Base-by-base conservation (phyloP, 768 basidiomycete species). In the Boletus pseudo-olivaceus region DNA sequence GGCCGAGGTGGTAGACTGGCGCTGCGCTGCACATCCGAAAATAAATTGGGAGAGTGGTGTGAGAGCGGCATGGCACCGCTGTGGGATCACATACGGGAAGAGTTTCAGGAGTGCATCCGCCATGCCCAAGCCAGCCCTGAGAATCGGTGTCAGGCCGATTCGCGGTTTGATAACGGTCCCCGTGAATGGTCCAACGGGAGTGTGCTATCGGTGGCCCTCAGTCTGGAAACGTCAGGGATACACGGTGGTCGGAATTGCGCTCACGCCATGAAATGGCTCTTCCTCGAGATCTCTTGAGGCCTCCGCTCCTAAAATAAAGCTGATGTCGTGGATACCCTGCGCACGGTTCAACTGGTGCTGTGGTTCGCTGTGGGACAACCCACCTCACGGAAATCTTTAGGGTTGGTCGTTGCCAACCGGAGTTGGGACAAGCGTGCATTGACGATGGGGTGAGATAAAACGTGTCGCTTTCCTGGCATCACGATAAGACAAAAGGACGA, bases 121-220 rank as follows among this genome's bases (percentile, higher is more conserved):
- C 93, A 98, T 95, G 17, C 93, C 93, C 58, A 95, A 74, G 6
- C 96, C 96, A 30, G 96, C 96, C 37, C 96, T 84, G 52, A 98
- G 76, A 62, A 98, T 92, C 38, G 96, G 96, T 3, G 91, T 87
- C 50, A 98, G 72, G 5, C 92, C 96, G 49, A 98, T 81, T 43
- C 82, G 79, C 8, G 87, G 82, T 61, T 86, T 88, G 69, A 98
- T 80, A 26, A 67, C 71, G 5, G 83, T 82, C 23, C 95, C 96
- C 17, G 77, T 86, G 73, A 93, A 98, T 3, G 82, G 69, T 2
- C 82, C 85, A 15, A 98, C 76, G 1, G 96, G 95, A 0, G 91
- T 87, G 76, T 84, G 70, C 91, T 90, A 44, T 47, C 41, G 10
- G 38, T 17, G 34, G 8, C 8, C 48, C n/a, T 38, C 37, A 38